Percentiles rank a stretch among this genome's conserved stretches.
These are phyloP conservation scores for Fusarium sp. DNA, from an alignment of 2,329 filamentous ascomycete genomes.

Conservation along the genomic window DNA sequence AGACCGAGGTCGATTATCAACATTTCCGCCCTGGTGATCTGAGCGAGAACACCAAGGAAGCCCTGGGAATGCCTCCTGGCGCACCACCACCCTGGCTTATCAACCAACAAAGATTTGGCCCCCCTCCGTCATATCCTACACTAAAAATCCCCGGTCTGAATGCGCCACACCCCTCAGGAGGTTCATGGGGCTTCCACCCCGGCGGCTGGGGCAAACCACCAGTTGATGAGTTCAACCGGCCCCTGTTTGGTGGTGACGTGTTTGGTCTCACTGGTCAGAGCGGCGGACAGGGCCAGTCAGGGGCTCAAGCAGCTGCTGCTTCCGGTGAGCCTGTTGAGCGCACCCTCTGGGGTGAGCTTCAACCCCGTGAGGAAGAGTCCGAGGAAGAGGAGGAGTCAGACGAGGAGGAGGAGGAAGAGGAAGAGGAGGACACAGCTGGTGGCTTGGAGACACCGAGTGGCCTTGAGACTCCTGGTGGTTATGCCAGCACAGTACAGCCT, in stretches of 20 bases:
- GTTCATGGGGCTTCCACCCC: slow-evolving; percentile 93
- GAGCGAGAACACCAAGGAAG: slow-evolving; percentile 89
- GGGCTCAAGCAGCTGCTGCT: slow-evolving; percentile 52
- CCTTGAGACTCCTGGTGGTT: slow-evolving; percentile 83
- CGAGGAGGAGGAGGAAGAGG: slow-evolving; percentile 74
- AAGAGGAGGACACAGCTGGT: slow-evolving; percentile 70
- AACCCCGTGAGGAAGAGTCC: slow-evolving; percentile 79
- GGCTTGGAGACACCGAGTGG: slow-evolving; percentile 82
- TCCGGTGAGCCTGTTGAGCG: slow-evolving; percentile 86
- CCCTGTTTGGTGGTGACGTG: slow-evolving; percentile 93
- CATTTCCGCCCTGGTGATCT: slow-evolving; percentile 92
- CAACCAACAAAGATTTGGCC: slow-evolving; percentile 93
- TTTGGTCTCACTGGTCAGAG: slow-evolving; percentile 76
- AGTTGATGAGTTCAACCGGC: slow-evolving; percentile 91
- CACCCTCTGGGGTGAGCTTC: slow-evolving; percentile 91
- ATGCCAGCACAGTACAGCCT: slow-evolving; percentile 83
- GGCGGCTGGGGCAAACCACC: slow-evolving; percentile 97
- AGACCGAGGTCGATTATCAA: slow-evolving; percentile 93
- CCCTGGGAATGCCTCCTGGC: slow-evolving; percentile 91
- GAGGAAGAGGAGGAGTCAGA: slow-evolving; percentile 82
- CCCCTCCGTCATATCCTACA: slow-evolving; percentile 94
- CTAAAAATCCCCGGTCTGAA: slow-evolving; percentile 95
- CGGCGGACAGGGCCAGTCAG: slow-evolving; percentile 51
- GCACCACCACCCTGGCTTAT: slow-evolving; percentile 97
- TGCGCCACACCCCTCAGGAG: slow-evolving; percentile 88